These are phyloP conservation scores for Chlorella variabilis DNA, from an alignment of 163 green algal species.

Conservation along the genomic window DNA sequence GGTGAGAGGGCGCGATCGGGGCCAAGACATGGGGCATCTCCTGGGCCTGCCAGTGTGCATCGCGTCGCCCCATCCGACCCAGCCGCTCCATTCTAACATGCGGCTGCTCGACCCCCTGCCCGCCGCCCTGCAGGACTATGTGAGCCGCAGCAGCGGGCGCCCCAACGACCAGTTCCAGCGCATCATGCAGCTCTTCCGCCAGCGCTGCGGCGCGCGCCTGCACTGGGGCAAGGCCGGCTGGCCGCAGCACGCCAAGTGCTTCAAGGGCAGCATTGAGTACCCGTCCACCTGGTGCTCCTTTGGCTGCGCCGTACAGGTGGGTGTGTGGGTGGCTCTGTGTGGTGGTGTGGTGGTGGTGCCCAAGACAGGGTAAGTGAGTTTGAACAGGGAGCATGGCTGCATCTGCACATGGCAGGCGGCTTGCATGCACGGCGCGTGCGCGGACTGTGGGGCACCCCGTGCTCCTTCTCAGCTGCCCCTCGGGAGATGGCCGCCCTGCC, in stretches of 20 bases:
- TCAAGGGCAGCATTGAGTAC: conserved; percentile 80
- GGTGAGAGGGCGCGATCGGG: conserved; percentile 62
- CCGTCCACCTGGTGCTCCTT: conserved; percentile 91
- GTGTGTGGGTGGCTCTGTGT: too few species aligned
- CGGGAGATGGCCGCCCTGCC: neutral
- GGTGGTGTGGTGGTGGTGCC: too few species aligned
- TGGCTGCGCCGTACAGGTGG: conserved; percentile 77
- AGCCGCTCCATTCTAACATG: too few species aligned
- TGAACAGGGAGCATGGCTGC: too few species aligned
- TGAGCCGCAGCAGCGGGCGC: conserved; percentile 48
- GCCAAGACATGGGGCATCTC: too few species aligned
- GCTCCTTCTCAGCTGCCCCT: neutral
- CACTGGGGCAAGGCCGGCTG: conserved; percentile 84
- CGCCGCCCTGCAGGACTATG: conserved; percentile 66
- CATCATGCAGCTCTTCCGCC: conserved; percentile 54
- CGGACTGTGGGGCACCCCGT: neutral
- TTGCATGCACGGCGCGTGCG: conserved; percentile 8
- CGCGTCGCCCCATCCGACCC: too few species aligned
- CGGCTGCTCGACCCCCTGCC: too few species aligned
- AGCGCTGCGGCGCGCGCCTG: conserved; percentile 72
- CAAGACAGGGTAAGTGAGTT: too few species aligned
- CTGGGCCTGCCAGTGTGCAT: too few species aligned
- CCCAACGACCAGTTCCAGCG: conserved; percentile 74
- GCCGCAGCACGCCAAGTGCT: conserved; percentile 71
- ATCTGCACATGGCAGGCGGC: neutral